Evolutionary conservation across 2,329 filamentous ascomycete genomes (phyloP).

Genomic region (Bretziella fagacearum): DNA sequence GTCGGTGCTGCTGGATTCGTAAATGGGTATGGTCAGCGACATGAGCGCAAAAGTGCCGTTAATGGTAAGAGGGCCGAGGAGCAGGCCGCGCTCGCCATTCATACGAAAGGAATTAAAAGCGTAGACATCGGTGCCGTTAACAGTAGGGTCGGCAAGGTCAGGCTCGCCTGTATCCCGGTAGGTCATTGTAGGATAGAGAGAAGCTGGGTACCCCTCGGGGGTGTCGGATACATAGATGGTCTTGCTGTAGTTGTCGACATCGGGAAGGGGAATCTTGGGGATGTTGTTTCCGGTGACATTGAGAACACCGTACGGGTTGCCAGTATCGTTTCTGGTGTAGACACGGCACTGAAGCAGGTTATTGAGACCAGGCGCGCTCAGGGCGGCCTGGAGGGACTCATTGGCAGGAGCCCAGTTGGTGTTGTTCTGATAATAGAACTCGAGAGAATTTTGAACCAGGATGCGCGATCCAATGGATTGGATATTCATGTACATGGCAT

Average conservation of each 20-base stretch:
- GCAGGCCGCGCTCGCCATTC: constrained; percentile 37
- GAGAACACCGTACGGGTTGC: constrained; percentile 38
- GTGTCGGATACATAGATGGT: constrained; percentile 43
- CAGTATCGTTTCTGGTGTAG: constrained; percentile 51
- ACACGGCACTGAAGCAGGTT: constrained; percentile 55
- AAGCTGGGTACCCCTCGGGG: constrained; percentile 49
- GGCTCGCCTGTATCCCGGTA: constrained; percentile 32
- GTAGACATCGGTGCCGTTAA: constrained; percentile 18
- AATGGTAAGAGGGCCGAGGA: constrained; percentile 58
- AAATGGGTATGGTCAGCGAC: constrained; percentile 66
- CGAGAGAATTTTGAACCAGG: constrained; percentile 37
- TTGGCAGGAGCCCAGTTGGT: constrained; percentile 44
- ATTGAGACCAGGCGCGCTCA: constrained; percentile 40
- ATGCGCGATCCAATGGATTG: constrained; percentile 52
- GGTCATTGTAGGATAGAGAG: constrained; percentile 64
- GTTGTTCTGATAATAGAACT: constrained; percentile 38
- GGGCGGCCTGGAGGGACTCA: constrained; percentile 53
- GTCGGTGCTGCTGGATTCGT: constrained; percentile 20
- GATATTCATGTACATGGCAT: constrained; percentile 61
- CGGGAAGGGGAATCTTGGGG: constrained; percentile 44
- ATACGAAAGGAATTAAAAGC: constrained; percentile 34
- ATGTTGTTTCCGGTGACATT: constrained; percentile 41
- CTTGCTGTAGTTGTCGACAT: constrained; percentile 37
- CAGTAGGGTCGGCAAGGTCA: constrained; percentile 27
- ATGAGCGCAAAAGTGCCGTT: constrained; percentile 60